A percentile compares a stretch with the other conserved stretches of the same genome.
phyloP scores from a whole-genome alignment of 2,329 filamentous ascomycete genomes.

The Ophiostoma himal-ulmi region DNA sequence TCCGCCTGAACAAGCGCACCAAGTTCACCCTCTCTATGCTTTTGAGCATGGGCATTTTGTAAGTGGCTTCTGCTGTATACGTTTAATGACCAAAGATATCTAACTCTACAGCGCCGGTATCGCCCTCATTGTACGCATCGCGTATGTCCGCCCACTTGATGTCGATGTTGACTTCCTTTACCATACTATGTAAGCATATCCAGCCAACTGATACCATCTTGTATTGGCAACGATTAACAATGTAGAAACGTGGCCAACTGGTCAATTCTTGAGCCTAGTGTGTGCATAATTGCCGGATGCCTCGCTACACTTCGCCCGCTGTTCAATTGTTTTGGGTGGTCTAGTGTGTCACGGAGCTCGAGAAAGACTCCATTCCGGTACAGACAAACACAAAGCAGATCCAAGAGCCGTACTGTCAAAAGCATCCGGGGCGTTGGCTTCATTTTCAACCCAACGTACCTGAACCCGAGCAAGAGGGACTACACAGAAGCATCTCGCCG shows the following conservation, averaged over 20 bases:
- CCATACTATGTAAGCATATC: conserved; percentile 32
- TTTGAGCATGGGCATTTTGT: conserved; percentile 47
- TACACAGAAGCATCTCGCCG: not conserved
- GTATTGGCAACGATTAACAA: not conserved
- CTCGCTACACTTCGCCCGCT: conserved; percentile 30
- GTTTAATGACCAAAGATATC: not conserved
- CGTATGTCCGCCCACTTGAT: conserved; percentile 31
- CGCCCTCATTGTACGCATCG: conserved; percentile 37
- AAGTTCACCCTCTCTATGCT: conserved; percentile 44
- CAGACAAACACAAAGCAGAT: conserved; percentile 4
- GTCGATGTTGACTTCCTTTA: conserved; percentile 32
- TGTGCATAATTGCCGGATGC: conserved; percentile 37
- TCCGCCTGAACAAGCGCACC: conserved; percentile 43
- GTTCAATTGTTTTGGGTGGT: conserved; percentile 22
- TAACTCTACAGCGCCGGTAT: conserved; percentile 35
- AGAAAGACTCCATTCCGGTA: conserved; percentile 11
- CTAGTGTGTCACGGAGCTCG: not conserved
- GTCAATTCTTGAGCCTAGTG: conserved; percentile 36
- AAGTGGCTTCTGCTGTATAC: conserved; percentile 24
- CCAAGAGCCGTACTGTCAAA: conserved; percentile 15
- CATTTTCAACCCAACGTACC: conserved; percentile 1
- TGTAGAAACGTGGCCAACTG: conserved; percentile 36
- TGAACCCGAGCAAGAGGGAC: not conserved
- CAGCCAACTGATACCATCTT: not conserved
- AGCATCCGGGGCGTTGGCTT: conserved; percentile 11